Base-by-base conservation (phyloP, 140 eudicot species). In the Stevia rebaudiana region DNA sequence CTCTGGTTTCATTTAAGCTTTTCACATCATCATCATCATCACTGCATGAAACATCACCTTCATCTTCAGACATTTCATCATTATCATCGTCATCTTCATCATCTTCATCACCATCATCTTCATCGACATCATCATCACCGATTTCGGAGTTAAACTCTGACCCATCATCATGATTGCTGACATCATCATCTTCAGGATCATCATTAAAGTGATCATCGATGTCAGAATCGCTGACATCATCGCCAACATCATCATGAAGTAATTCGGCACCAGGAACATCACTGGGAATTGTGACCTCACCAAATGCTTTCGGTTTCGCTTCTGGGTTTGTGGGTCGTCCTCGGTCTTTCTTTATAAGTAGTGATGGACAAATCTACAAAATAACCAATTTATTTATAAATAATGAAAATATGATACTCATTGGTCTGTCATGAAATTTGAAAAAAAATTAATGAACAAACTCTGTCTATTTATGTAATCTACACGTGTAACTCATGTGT, bases 241-340 rank as follows among this genome's bases (percentile, higher is more conserved):
- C 78, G 1, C 60, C 68, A 39, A 71, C 80, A 15, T 67, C 82
- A n/a, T 80, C 71, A 39, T 71, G 78, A 69, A 91, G 79, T 48
- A 91, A 62, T 63, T 91, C 98, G 24, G 82, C 77, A 17, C 98
- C 98, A 25, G 98, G 85, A 61, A 91, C 86, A 73, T 81, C 77
- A 80, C 63, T 74, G 67, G 84, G 82, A 68, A 91, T 69, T 22
- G 73, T 73, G 48, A 87, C 95, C 78, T 84, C 95, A 55, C 98
- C 98, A 54, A 71, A 91, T 66, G 90, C 98, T 81, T 91, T 91
- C 11, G 95, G 98, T 41, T 71, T 91, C 25, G 96, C 91, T 73
- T 84, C 87, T 12, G 89, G 86, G 68, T 87, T 65, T 53, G 63
- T 70, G 17, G 95, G 91, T 23, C 98, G 86, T 19, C 98, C 98